Conservation (phyloP, 2,329 filamentous ascomycete genomes). For the Cercospora zeina region DNA sequence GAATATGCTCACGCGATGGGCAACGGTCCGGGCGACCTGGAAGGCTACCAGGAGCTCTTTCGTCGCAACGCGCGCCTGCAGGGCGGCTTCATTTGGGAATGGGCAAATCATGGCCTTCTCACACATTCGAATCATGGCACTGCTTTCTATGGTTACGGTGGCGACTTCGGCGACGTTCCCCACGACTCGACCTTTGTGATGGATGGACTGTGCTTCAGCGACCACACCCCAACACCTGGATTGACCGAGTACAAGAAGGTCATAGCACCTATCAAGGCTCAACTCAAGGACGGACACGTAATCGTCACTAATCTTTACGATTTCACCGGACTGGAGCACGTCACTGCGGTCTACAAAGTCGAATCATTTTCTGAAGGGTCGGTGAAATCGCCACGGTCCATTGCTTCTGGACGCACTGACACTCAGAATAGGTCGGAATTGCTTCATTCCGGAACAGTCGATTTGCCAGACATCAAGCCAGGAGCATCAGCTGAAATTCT, state of each 20-base stretch:
- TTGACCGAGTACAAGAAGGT: slow-evolving; percentile 46
- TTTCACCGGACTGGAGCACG: slow-evolving; percentile 25
- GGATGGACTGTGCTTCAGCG: slow-evolving; percentile 45
- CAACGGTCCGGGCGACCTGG: slow-evolving; percentile 64
- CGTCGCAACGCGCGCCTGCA: slow-evolving; percentile 60
- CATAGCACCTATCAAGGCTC: slow-evolving; percentile 43
- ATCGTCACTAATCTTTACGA: slow-evolving; percentile 43
- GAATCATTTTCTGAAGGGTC: slow-evolving; percentile 15
- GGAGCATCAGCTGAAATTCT: slow-evolving; percentile 6
- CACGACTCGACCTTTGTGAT: slow-evolving; percentile 46
- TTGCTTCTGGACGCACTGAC: slow-evolving; percentile 24
- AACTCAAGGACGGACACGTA: slow-evolving; percentile 33
- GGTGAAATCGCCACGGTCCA: neutral
- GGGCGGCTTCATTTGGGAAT: slow-evolving; percentile 56
- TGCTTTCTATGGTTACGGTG: slow-evolving; percentile 45
- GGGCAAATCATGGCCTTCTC: slow-evolving; percentile 46
- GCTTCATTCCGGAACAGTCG: slow-evolving; percentile 10
- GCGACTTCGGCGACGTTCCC: slow-evolving; percentile 33
- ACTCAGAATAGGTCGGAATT: slow-evolving; percentile 20
- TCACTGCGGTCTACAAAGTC: slow-evolving; percentile 19
- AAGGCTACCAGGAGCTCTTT: slow-evolving; percentile 67
- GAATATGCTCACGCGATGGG: slow-evolving; percentile 66
- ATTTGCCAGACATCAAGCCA: slow-evolving; percentile 10
- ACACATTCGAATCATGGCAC: slow-evolving; percentile 41
- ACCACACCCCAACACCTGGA: slow-evolving; percentile 44